Conservation (phyloP, 495 filamentous ascomycete species). For the Aspergillus steynii region DNA sequence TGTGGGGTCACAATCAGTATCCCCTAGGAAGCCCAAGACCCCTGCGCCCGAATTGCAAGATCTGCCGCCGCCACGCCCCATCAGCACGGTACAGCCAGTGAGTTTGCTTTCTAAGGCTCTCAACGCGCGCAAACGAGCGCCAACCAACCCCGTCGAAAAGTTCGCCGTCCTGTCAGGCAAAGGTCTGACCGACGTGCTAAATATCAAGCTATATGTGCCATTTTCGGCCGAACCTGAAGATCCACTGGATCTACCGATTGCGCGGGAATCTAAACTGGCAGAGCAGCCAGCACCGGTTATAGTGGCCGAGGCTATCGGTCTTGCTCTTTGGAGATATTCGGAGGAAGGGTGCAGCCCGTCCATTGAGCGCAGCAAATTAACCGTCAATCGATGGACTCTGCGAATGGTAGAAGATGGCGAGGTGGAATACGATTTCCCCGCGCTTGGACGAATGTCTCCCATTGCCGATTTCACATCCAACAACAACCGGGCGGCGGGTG, state of each 20-base stretch:
- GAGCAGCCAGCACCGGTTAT: conserved; percentile 67
- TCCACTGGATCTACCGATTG: conserved; percentile 76
- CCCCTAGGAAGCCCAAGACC: conserved; percentile 60
- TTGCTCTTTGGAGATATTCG: conserved; percentile 82
- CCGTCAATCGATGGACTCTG: conserved; percentile 89
- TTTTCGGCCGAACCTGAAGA: conserved; percentile 71
- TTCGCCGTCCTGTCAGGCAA: conserved; percentile 87
- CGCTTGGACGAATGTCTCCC: conserved; percentile 74
- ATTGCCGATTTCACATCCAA: conserved; percentile 88
- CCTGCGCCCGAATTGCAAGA: conserved; percentile 65
- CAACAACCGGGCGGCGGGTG: conserved; percentile 67
- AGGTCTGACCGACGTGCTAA: conserved; percentile 77
- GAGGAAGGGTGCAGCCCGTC: conserved; percentile 77
- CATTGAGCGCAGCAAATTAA: conserved; percentile 67
- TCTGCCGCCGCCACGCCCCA: conserved; percentile 87
- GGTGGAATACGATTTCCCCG: conserved; percentile 93
- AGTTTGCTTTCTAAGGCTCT: conserved; percentile 71
- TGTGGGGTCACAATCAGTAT: conserved; percentile 41
- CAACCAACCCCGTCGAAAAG: conserved; percentile 76
- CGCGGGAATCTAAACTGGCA: conserved; percentile 71
- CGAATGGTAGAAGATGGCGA: conserved; percentile 96
- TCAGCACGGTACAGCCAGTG: conserved; percentile 78
- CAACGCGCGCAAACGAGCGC: conserved; percentile 76
- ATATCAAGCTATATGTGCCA: conserved; percentile 83
- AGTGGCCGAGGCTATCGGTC: conserved; percentile 87